phyloP scores from a whole-genome alignment of 2,329 filamentous ascomycete genomes.

The Penicillium sp. region DNA sequence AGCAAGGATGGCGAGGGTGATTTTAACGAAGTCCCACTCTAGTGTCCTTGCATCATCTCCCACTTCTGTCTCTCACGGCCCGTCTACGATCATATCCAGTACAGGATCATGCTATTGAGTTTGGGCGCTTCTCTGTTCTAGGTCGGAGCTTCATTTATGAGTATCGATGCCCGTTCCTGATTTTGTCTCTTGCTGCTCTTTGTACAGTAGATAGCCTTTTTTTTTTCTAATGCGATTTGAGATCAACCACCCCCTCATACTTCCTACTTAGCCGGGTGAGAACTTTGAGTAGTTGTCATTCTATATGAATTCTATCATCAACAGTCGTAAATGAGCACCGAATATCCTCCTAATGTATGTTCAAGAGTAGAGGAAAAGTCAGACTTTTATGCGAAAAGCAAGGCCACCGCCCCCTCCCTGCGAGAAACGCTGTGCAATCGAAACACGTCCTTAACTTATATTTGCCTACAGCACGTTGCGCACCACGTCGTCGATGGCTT shows the following conservation, averaged over 20 bases:
- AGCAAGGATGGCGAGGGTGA: slow-evolving; percentile 42
- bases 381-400: slow-evolving; percentile 4
- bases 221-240: slow-evolving; percentile 20
- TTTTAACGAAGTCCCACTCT: slow-evolving; percentile 46
- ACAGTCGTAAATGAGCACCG: slow-evolving; percentile 27
- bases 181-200: slow-evolving; percentile 21
- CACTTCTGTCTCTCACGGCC: slow-evolving; percentile 10
- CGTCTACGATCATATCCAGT: slow-evolving; percentile 29
- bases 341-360: slow-evolving; percentile 25
- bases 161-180: slow-evolving; percentile 19
- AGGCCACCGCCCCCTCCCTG: background rate
- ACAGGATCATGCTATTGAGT: slow-evolving; percentile 24
- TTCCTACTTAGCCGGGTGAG: background rate
- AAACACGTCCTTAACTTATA: slow-evolving; percentile 5
- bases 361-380: slow-evolving; percentile 3
- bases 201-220: slow-evolving; percentile 31
- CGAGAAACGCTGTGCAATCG: slow-evolving; percentile 11
- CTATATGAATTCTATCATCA: slow-evolving; percentile 34
- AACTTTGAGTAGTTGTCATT: slow-evolving; percentile 19
- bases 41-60: slow-evolving; percentile 20
- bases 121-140: slow-evolving; percentile 17
- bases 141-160: slow-evolving; percentile 24
- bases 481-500: slow-evolving; percentile 46
- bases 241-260: background rate
- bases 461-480: slow-evolving; percentile 40